Evolutionary conservation across 2,329 filamentous ascomycete species (phyloP).

Genomic region (Ophiostoma triangulosporum): DNA sequence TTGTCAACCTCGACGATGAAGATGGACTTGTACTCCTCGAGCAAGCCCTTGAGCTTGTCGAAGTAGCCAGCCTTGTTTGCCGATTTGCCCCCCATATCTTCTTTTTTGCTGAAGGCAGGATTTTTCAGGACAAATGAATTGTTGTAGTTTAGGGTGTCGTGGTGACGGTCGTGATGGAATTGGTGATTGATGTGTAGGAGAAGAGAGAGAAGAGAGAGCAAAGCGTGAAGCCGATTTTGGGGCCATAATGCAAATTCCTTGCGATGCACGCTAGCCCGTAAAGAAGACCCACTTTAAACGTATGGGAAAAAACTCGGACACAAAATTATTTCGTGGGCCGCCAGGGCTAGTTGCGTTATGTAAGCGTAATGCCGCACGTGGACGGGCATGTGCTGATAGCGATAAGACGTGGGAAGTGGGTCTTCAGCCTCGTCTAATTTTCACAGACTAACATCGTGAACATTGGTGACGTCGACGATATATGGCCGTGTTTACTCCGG

Average conservation of each 20-base stretch:
- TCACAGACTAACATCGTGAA: slow-evolving; percentile 2
- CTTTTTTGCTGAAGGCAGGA: slow-evolving; percentile 86
- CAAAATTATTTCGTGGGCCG: slow-evolving; percentile 5
- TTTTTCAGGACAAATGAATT: slow-evolving; percentile 73
- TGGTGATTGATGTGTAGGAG: slow-evolving; percentile 4
- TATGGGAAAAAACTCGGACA: not conserved
- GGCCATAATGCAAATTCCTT: not conserved
- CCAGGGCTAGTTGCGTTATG: not conserved
- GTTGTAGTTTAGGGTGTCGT: slow-evolving; percentile 6
- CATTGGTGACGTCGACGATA: not conserved
- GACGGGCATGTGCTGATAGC: not conserved
- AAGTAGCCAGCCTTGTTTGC: slow-evolving; percentile 90
- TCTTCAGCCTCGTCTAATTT: not conserved
- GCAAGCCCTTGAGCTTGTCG: slow-evolving; percentile 96
- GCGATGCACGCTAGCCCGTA: not conserved
- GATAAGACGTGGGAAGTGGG: not conserved
- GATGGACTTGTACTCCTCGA: slow-evolving; percentile 93
- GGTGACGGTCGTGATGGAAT: slow-evolving; percentile 4
- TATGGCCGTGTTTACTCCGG: not conserved
- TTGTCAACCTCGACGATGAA: slow-evolving; percentile 98
- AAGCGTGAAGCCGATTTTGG: not conserved
- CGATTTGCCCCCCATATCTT: slow-evolving; percentile 98
- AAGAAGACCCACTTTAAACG: not conserved
- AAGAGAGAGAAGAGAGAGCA: not conserved
- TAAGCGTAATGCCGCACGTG: not conserved